A percentile compares a stretch with the other conserved stretches of the same genome.
phyloP scores from a whole-genome alignment of 2,329 filamentous ascomycete genomes.

The Ophiostoma fasciatum region DNA sequence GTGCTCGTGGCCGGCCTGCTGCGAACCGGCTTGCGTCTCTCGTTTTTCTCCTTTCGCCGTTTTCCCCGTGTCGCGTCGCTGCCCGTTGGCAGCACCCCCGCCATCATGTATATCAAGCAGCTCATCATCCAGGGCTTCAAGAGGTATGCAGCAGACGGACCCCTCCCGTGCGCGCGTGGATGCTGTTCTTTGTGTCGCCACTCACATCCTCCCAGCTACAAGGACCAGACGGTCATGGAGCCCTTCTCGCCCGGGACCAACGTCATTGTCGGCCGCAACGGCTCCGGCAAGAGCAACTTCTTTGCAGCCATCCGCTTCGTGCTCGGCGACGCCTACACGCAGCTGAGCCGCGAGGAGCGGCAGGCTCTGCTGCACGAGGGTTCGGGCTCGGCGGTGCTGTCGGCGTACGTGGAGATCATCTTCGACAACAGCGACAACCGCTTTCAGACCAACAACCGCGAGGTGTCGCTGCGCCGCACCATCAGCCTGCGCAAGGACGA shows the following conservation, averaged over 20 bases:
- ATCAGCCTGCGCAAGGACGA: constrained; percentile 98
- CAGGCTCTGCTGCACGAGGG: constrained; percentile 96
- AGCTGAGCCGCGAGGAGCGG: constrained; percentile 90
- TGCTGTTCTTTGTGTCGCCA: no score
- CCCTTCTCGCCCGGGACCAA: constrained; percentile 96
- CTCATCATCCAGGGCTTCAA: constrained; percentile 99
- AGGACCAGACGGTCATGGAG: constrained; percentile 97
- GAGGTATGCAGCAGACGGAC: no score
- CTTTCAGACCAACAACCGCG: constrained; percentile 83
- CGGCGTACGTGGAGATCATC: constrained; percentile 97
- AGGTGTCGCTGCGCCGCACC: constrained; percentile 80
- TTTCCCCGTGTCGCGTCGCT: no score
- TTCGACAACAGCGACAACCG: constrained; percentile 96
- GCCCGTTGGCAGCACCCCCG: constrained; percentile 16
- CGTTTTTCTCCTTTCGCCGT: no score
- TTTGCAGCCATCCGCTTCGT: constrained; percentile 98
- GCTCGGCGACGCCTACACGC: constrained; percentile 90
- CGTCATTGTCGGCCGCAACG: constrained; percentile 97
- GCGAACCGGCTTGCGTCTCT: no score
- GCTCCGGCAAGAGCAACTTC: constrained; percentile 98
- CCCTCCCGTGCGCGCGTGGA: no score
- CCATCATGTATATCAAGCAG: constrained; percentile 93
- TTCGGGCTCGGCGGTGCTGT: constrained; percentile 94
- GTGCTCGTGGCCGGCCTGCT: no score
- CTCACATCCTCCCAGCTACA: constrained; percentile 90